phyloP scores from a whole-genome alignment of 139 green algal species.

The Choricystis sp. region DNA sequence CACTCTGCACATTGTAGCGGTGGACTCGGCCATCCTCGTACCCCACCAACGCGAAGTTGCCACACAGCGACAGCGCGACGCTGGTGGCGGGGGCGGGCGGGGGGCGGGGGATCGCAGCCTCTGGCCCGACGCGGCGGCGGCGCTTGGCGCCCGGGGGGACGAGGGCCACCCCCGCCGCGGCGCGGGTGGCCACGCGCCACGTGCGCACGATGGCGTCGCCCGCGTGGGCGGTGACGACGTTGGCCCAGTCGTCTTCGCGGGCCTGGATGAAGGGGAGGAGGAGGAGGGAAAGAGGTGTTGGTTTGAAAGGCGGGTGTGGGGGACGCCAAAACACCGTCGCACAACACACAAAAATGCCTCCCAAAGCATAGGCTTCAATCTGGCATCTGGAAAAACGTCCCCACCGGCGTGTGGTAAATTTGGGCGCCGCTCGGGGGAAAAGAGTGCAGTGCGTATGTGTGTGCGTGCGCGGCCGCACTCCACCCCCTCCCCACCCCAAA shows the following conservation, averaged over 20 bases:
- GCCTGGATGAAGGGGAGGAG: too few species aligned
- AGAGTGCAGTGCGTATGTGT: neutral
- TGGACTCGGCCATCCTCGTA: slow-evolving; percentile 55
- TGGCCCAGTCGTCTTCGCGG: slow-evolving; percentile 90
- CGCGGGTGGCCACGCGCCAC: slow-evolving; percentile 71
- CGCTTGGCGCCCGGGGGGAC: slow-evolving; percentile 17
- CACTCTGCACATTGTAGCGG: slow-evolving; percentile 93
- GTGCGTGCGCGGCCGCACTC: neutral
- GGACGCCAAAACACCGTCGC: too few species aligned
- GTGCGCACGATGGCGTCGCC: slow-evolving; percentile 67
- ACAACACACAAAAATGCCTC: too few species aligned
- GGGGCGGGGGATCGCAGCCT: neutral
- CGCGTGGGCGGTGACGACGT: slow-evolving; percentile 85
- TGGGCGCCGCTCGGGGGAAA: neutral
- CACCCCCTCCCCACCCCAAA: neutral
- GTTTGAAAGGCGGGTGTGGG: too few species aligned
- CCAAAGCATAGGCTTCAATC: too few species aligned
- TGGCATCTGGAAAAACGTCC: too few species aligned
- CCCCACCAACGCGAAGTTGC: slow-evolving; percentile 92
- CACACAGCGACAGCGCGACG: slow-evolving; percentile 66
- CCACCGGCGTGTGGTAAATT: too few species aligned
- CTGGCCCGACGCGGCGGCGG: neutral
- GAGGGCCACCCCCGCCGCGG: slow-evolving; percentile 51
- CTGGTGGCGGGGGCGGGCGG: slow-evolving; percentile 28
- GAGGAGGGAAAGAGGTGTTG: too few species aligned